Conservation (phyloP, 495 filamentous ascomycete genomes). For the Letharia columbiana region DNA sequence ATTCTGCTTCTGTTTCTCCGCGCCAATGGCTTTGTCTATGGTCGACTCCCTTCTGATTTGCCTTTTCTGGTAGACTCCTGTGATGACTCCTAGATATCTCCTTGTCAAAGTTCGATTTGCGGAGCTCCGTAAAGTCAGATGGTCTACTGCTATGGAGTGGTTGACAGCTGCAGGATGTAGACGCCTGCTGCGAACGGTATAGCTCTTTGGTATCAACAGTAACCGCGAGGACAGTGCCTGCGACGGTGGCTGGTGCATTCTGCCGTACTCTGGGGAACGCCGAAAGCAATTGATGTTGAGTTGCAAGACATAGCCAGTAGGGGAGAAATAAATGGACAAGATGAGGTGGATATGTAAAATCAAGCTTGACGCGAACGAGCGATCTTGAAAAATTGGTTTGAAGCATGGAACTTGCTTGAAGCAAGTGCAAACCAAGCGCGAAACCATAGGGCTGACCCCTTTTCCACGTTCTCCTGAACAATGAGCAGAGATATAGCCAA, state of each 20-base stretch:
- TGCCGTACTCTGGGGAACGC: slow-evolving; percentile 1
- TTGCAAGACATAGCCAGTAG: slow-evolving; percentile 14
- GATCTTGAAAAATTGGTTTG: slow-evolving; percentile 3
- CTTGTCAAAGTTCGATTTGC: background rate
- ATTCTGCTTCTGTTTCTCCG: slow-evolving; percentile 44
- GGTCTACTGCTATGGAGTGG: background rate
- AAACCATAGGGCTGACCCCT: slow-evolving; percentile 15
- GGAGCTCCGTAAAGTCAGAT: background rate
- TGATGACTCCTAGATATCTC: background rate
- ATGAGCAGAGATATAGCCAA: background rate
- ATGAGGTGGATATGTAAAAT: background rate
- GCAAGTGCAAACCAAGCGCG: background rate
- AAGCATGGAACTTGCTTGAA: background rate
- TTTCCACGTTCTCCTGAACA: background rate
- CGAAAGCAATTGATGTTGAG: background rate
- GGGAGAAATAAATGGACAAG: background rate
- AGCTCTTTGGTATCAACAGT: slow-evolving; percentile 5
- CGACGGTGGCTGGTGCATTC: slow-evolving; percentile 6
- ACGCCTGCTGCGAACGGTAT: background rate
- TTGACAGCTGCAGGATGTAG: background rate
- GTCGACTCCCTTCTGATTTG: slow-evolving; percentile 31
- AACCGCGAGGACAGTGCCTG: slow-evolving; percentile 1
- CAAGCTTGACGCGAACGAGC: slow-evolving; percentile 7
- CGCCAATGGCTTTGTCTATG: slow-evolving; percentile 33
- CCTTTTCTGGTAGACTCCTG: background rate